Base-by-base conservation (phyloP, 2,329 filamentous ascomycete genomes). In the Aspergillus sp. region DNA sequence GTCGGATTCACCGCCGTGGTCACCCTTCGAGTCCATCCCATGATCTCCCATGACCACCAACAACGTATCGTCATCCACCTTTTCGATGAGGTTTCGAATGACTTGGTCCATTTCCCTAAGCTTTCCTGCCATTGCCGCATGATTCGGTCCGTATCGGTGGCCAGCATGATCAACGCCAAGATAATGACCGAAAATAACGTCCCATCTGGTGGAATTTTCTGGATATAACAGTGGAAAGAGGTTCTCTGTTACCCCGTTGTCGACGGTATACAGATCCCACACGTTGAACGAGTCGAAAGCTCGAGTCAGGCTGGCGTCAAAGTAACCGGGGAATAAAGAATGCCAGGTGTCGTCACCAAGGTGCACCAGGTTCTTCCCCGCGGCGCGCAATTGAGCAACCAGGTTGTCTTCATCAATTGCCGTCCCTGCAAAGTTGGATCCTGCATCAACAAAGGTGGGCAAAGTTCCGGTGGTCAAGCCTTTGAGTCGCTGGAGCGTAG, bases 341-440 rank as follows among this genome's bases (percentile, higher is more conserved):
- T 89, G 86, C 93, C 93, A 98, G 4, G 93, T 98, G 68, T 98
- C 91, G 65, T 98, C 93, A n/a, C 93, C 93, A 34, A 98, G 73
- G 60, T 98, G 94, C 4, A 90, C 93, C 55, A 98, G 80, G 53
- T 79, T 86, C 74, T 88, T 85, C 33, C 81, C 81, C 10, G 80
- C 78, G 57, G 75, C 71, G 47, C 73, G 76, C 50, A 87, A 58
- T 58, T 87, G 83, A 45, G 77, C 76, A 9, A 88, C 71, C 41
- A 87, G 56, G 54, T 87, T 88, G 64, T 98, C 93, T 72, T 98
- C 93, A 48, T 96, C 90, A 57, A 98, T 96, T 4, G 88, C 88
- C 3, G 86, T 94, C 2, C 93, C 93, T 0, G 88, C 89, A 67
- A 98, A 98, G 68, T 91, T 98, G 52, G 88, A 94, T 0, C 93